These are phyloP conservation scores for Eucalyptus grandis DNA, from an alignment of 345 rosid species.

Conservation along the genomic window DNA sequence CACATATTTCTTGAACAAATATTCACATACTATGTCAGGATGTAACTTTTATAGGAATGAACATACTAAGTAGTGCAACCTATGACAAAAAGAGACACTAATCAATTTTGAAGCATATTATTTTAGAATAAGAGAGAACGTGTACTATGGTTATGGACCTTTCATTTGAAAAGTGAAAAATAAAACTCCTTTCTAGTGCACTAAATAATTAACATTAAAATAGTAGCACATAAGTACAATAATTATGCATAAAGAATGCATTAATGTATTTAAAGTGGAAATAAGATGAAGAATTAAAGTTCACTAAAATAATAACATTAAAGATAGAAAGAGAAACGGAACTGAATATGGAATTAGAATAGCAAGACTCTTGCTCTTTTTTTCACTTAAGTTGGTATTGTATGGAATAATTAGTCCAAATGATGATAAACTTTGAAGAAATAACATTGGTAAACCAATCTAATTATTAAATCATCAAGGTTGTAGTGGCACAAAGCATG, in stretches of 20 bases:
- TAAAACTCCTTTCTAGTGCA: background rate
- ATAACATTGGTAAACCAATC: background rate
- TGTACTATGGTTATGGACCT: background rate
- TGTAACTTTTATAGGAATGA: background rate
- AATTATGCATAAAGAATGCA: background rate
- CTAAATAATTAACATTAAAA: no score
- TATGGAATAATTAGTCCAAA: background rate
- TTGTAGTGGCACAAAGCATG: background rate
- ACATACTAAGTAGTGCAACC: background rate
- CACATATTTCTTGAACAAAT: no score
- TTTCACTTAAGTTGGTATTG: background rate
- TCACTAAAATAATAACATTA: background rate
- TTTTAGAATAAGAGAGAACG: no score
- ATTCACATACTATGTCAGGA: background rate
- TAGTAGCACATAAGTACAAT: background rate
- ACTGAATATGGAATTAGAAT: background rate
- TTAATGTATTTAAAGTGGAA: background rate
- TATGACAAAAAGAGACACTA: background rate
- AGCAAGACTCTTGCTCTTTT: background rate
- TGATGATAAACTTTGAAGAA: background rate
- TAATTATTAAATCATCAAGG: background rate
- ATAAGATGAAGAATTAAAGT: no score
- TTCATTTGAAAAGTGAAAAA: background rate
- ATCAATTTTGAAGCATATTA: background rate
- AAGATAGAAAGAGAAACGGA: background rate